A percentile compares a stretch with the other conserved stretches of the same genome.
phyloP scores from a whole-genome alignment of 768 basidiomycete genomes.

The Termitomyces sp. region DNA sequence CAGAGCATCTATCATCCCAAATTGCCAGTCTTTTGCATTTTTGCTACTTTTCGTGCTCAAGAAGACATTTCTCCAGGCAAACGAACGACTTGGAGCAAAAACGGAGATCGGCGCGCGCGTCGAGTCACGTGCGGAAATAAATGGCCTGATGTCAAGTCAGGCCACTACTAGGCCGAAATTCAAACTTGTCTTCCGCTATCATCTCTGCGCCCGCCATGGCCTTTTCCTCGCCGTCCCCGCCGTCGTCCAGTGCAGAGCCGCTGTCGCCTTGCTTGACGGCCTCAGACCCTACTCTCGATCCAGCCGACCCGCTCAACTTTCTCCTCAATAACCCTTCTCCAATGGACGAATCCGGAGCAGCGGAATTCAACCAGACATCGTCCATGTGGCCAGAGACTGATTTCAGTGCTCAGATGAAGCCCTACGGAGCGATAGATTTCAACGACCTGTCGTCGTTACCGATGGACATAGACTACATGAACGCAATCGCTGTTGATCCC shows the following conservation, averaged over 20 bases:
- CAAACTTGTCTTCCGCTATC: not conserved
- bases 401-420: constrained; percentile 19
- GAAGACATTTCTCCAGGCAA: not conserved
- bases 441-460: constrained; percentile 31
- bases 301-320: constrained; percentile 56
- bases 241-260: constrained; percentile 16
- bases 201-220: constrained; percentile 7
- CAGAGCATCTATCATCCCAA: not conserved
- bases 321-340: constrained; percentile 37
- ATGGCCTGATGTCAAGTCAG: constrained; percentile 18
- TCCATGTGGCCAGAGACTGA: constrained; percentile 40
- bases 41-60: not conserved
- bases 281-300: constrained; percentile 47
- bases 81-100: not conserved
- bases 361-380: constrained; percentile 30
- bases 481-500: constrained; percentile 61
- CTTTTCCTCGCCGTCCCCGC: constrained; percentile 13
- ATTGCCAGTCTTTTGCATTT: not conserved
- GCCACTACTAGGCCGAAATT: constrained; percentile 7
- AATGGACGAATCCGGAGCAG: constrained; percentile 24
- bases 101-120: not conserved
- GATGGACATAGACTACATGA: constrained; percentile 63
- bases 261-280: constrained; percentile 24
- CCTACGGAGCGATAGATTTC: constrained; percentile 39
- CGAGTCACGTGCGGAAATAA: constrained; percentile 18